Conservation (phyloP, 306 rosid species). For the Ceratonia siliqua region DNA sequence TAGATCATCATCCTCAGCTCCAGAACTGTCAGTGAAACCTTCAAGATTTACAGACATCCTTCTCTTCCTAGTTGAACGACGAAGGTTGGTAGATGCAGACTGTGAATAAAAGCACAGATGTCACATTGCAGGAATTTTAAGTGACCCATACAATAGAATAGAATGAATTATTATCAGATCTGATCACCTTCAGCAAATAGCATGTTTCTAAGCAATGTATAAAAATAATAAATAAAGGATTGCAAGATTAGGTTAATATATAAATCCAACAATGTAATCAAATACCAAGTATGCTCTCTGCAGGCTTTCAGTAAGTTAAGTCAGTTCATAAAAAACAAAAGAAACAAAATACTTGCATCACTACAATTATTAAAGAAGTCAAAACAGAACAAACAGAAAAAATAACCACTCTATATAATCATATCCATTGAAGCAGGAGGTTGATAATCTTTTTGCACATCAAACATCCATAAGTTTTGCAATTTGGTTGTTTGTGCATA, state of each 20-base stretch:
- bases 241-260: conserved; percentile 15
- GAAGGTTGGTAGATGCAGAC: conserved; percentile 60
- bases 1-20: conserved; percentile 65
- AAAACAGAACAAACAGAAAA: conserved; percentile 16
- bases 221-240: conserved; percentile 9
- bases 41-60: conserved; percentile 53
- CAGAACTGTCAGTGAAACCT: conserved; percentile 63
- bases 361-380: not conserved
- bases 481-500: not conserved
- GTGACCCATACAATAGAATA: conserved; percentile 13
- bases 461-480: conserved; percentile 19
- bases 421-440: conserved; percentile 20
- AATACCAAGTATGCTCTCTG: not conserved
- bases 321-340: conserved; percentile 16
- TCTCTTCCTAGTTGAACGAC: conserved; percentile 79
- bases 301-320: conserved; percentile 4
- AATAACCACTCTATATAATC: not conserved
- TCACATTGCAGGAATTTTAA: conserved; percentile 32
- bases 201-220: not conserved
- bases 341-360: not conserved
- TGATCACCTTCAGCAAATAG: conserved; percentile 13
- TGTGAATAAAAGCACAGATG: conserved; percentile 33
- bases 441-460: not conserved
- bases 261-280: not conserved
- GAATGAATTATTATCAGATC: conserved; percentile 18